phyloP scores from a whole-genome alignment of 1,284 basidiomycete genomes.

The Cutaneotrichosporon cutaneum region DNA sequence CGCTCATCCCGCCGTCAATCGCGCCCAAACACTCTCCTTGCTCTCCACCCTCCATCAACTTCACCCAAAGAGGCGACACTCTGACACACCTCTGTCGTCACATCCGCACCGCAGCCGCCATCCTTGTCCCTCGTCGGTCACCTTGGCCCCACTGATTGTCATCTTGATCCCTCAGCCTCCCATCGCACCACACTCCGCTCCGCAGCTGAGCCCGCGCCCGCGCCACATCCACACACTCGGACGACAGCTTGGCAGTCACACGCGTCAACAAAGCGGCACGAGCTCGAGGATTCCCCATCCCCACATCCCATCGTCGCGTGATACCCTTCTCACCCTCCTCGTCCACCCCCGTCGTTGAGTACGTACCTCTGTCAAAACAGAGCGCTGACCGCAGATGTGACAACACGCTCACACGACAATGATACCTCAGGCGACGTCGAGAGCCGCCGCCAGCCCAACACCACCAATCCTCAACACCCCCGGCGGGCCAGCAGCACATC shows the following conservation, averaged over 20 bases:
- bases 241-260: background rate
- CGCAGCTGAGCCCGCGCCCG: background rate
- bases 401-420: constrained; percentile 11
- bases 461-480: constrained; percentile 19
- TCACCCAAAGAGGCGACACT: background rate
- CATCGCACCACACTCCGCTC: background rate
- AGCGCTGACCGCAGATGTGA: constrained; percentile 11
- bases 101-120: background rate
- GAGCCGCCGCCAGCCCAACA: constrained; percentile 3
- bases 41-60: background rate
- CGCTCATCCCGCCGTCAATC: background rate
- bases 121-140: background rate
- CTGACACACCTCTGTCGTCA: background rate
- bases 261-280: constrained; percentile 9
- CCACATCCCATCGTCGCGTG: constrained; percentile 6
- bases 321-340: background rate
- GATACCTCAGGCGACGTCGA: constrained; percentile 6
- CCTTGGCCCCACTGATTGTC: background rate
- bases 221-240: background rate
- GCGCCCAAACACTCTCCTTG: background rate
- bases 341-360: constrained; percentile 4
- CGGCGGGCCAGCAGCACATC: constrained; percentile 13
- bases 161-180: background rate
- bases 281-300: constrained; percentile 3
- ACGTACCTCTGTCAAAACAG: background rate